Base-by-base conservation (phyloP, 2,329 filamentous ascomycete species). In the Didymella pinodella region DNA sequence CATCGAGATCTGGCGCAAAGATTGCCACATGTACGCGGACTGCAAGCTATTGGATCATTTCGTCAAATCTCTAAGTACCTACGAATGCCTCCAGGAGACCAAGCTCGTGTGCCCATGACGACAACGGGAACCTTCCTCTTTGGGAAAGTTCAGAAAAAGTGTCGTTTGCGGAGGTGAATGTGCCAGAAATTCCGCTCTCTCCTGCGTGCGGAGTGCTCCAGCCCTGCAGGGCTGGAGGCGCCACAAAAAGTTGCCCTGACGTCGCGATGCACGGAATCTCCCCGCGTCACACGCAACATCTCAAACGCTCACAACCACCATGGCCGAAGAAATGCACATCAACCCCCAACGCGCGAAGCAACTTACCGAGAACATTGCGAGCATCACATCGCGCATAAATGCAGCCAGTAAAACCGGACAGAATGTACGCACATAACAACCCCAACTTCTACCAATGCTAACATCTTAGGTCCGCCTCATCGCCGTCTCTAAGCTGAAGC, bases 401-500 rank as follows among this genome's bases (percentile, higher is more conserved):
- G 69, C 73, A 36, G 80, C 70, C 29, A 78, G 72, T 64, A 76
- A 73, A 48, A 53, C 63, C 47, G 59, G 60, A 20, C 71, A 66
- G 54, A 69, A 75, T 50, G 77, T 78, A 66, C 11, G 36, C 28
- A 12, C 18, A 40, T 10, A 31, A 16, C 25, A 18, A 14, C 26
- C 16, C 29, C 18, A 44, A 46, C 36, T 36, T 47, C 29, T 45
- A n/a, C 48, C 29, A 54, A 29, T 36, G 32, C 38, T 40, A 3
- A 20, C 7, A 41, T 29, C 22, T 10, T 66, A 92, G 88, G 86
- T 94, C 63, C 89, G 95, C 46, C 85, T 99, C 38, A 93, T 99
- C 41, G 94, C 95, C 28, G 95, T 99, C 48, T 97, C 93, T 40
- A 99, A 99, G 79, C 84, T 97, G 66, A 98, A 99, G 80, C 94